Evolutionary conservation across 1,139 yeast species (phyloP), one percentile per base, ranked within the genome.

Genomic region (Hyphopichia burtonii): DNA sequence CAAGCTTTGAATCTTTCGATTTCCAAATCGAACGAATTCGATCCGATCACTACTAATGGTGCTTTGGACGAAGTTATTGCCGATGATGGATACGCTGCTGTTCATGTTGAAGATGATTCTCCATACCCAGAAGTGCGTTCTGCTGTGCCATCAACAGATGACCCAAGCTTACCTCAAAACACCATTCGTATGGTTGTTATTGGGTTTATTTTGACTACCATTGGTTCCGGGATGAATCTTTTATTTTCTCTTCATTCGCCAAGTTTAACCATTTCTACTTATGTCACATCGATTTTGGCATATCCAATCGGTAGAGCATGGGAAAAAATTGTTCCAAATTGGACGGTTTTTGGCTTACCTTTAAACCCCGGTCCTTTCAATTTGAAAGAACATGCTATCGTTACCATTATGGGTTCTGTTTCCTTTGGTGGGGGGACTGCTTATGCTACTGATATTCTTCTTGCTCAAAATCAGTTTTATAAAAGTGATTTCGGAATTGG

Each of bases 51-150:
- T 25, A 66, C 72, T 14, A 45, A 55, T 33, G 36, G 36, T 20
- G 37, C 30, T 25, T 45, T 63, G 32, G 55, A 55, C 18, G 45
- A 53, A 34, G 62, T 55, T 7, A 53, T 60, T 30, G 61, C 60
- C 20, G 60, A 56, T 28, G 78, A 72, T 49, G 76, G 68, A 15
- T 73, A 73, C 53, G 71, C 80, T 39, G 73, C 69, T 45, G 53
- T 68, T 33, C 50, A 51, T 14, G 73, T 69, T 25, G 75, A 69
- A 53, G 74, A 78, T 52, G 83, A 82, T 54, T 79, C 84, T 17
- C 63, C 64, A 11, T 80, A 79, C 55, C 81, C 86, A 0, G 88
- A 83, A 56, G 89, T 83, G 34, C 71, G 88, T 54, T 86, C 86
- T 5, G 74, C 86, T 4, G 86, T 83, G 32, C 85, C 86, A 2